These are phyloP conservation scores for Amanita brunnescens DNA, from an alignment of 768 basidiomycete genomes.

Conservation along the genomic window DNA sequence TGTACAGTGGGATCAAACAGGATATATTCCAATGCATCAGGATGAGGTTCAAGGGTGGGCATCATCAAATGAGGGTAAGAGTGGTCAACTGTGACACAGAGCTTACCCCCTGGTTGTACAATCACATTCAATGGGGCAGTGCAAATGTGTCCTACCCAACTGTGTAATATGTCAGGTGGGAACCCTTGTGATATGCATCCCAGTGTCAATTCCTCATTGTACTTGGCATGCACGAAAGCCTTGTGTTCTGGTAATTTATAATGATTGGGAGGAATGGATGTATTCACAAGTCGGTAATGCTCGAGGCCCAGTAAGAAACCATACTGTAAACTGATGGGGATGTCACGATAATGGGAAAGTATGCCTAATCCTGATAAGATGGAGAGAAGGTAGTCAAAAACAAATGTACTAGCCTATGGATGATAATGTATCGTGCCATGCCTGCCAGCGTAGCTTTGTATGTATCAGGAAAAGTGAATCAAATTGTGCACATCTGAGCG, in stretches of 20 bases:
- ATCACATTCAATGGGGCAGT: constrained; percentile 16
- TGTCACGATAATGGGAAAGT: neutral
- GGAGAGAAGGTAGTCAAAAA: too few relatives aligned
- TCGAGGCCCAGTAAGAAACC: constrained; percentile 14
- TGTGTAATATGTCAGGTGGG: constrained; percentile 6
- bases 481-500: constrained; percentile 5
- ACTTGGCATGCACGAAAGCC: constrained; percentile 10
- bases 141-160: constrained; percentile 17
- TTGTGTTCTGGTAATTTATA: neutral
- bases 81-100: constrained; percentile 20
- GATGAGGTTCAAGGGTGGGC: constrained; percentile 20
- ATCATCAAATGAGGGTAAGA: constrained; percentile 10
- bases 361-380: too few relatives aligned
- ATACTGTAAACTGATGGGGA: constrained; percentile 12
- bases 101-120: constrained; percentile 14
- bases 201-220: constrained; percentile 9
- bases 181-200: constrained; percentile 11
- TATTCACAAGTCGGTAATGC: neutral
- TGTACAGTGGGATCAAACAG: neutral
- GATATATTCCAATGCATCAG: constrained; percentile 19
- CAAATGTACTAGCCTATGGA: too few relatives aligned
- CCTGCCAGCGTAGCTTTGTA: too few relatives aligned
- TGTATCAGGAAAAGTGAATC: too few relatives aligned
- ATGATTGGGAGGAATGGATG: constrained; percentile 11
- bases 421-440: too few relatives aligned